phyloP scores from a whole-genome alignment of 805 yeast genomes.

The Ogataea pignaliae region DNA sequence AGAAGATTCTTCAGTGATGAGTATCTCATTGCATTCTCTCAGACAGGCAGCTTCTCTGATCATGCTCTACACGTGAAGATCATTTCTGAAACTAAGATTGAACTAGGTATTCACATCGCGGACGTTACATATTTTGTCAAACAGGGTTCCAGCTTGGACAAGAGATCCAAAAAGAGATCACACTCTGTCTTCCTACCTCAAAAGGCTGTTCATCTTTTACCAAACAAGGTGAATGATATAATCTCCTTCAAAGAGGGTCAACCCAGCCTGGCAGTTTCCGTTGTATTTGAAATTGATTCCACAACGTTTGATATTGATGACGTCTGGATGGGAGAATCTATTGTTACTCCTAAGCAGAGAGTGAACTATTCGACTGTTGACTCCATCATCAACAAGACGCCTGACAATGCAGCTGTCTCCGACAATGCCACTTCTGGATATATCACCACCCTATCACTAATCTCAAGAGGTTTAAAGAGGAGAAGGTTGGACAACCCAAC shows the following conservation, averaged over 20 bases:
- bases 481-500: constrained; percentile 53
- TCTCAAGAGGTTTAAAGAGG: constrained; percentile 66
- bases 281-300: constrained; percentile 76
- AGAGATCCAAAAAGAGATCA: constrained; percentile 86
- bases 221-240: constrained; percentile 55
- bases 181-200: constrained; percentile 87
- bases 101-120: constrained; percentile 79
- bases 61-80: constrained; percentile 79
- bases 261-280: constrained; percentile 64
- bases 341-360: constrained; percentile 57
- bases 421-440: constrained; percentile 59
- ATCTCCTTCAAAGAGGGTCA: constrained; percentile 60
- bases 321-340: constrained; percentile 71
- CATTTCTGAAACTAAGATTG: constrained; percentile 55
- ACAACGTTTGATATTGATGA: constrained; percentile 66
- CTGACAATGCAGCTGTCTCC: constrained; percentile 22
- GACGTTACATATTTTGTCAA: constrained; percentile 73
- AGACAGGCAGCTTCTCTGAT: constrained; percentile 57
- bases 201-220: constrained; percentile 61
- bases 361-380: constrained; percentile 56
- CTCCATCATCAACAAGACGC: constrained; percentile 34
- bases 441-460: constrained; percentile 56
- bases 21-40: constrained; percentile 60
- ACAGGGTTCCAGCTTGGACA: constrained; percentile 74
- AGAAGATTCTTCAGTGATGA: constrained; percentile 57